A percentile compares a stretch with the other conserved stretches of the same genome.
Evolutionary conservation across 495 filamentous ascomycete genomes (phyloP).

Genomic region (Hypomontagnella monticulosa): DNA sequence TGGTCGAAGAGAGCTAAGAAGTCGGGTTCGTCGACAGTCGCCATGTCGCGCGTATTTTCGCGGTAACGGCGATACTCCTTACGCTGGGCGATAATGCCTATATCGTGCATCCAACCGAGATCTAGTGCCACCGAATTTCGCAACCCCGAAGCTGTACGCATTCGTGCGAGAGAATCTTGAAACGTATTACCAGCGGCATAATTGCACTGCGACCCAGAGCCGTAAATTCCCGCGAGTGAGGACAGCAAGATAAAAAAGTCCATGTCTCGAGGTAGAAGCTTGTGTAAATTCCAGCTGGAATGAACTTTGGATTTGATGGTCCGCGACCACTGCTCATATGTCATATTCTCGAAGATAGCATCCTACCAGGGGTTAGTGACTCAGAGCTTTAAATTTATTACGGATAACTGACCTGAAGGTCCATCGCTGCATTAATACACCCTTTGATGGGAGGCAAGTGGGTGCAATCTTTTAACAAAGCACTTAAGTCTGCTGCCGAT

Average conservation of each 20-base stretch:
- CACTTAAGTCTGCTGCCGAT: slow-evolving; percentile 12
- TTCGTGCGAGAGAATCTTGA: slow-evolving; percentile 58
- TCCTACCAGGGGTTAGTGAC: slow-evolving; percentile 35
- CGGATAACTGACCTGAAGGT: slow-evolving; percentile 47
- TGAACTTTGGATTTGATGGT: slow-evolving; percentile 57
- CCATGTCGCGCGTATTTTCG: too few relatives aligned
- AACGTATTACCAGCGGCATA: slow-evolving; percentile 68
- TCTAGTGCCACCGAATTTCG: slow-evolving; percentile 57
- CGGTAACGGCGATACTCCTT: too few relatives aligned
- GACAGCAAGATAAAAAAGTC: slow-evolving; percentile 70
- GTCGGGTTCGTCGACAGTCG: too few relatives aligned
- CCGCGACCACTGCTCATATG: slow-evolving; percentile 49
- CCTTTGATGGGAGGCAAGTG: slow-evolving; percentile 63
- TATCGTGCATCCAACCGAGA: slow-evolving; percentile 54
- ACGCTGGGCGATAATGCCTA: slow-evolving; percentile 44
- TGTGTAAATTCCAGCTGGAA: slow-evolving; percentile 60
- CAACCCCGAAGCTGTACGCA: slow-evolving; percentile 44
- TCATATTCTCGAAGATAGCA: slow-evolving; percentile 60
- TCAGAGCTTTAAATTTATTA: too few relatives aligned
- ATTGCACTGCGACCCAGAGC: slow-evolving; percentile 62
- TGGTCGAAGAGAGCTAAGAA: too few relatives aligned
- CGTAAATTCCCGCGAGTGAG: slow-evolving; percentile 60
- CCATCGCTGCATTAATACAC: slow-evolving; percentile 59
- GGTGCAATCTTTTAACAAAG: slow-evolving; percentile 37
- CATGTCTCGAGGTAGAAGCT: slow-evolving; percentile 47